phyloP scores from a whole-genome alignment of 2,329 filamentous ascomycete species.

The Epichloe aotearoae region DNA sequence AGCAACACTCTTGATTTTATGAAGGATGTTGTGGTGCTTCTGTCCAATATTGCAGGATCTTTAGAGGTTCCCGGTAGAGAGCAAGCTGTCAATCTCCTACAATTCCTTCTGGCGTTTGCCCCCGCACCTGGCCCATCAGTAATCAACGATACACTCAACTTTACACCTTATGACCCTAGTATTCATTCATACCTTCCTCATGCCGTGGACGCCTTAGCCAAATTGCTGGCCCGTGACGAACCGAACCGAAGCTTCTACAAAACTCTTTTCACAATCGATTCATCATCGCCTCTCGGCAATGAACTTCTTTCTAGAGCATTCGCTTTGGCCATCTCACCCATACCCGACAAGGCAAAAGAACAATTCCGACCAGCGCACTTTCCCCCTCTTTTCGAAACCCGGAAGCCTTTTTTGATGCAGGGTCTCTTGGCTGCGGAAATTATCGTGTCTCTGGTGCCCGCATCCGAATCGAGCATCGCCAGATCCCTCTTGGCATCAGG shows the following conservation, averaged over 20 bases:
- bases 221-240: slow-evolving; percentile 83
- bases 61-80: slow-evolving; percentile 76
- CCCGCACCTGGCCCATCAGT: slow-evolving; percentile 58
- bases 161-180: slow-evolving; percentile 66
- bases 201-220: slow-evolving; percentile 81
- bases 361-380: slow-evolving; percentile 45
- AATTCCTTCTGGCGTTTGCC: slow-evolving; percentile 84
- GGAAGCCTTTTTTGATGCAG: slow-evolving; percentile 81
- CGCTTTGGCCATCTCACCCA: slow-evolving; percentile 68
- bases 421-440: slow-evolving; percentile 85
- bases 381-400: slow-evolving; percentile 59
- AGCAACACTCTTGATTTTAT: slow-evolving; percentile 88
- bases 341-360: slow-evolving; percentile 51
- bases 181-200: slow-evolving; percentile 80
- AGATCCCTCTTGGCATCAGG: slow-evolving; percentile 70
- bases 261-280: slow-evolving; percentile 64
- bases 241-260: slow-evolving; percentile 81
- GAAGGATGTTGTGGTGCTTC: slow-evolving; percentile 81
- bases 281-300: slow-evolving; percentile 47
- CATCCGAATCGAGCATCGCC: slow-evolving; percentile 59
- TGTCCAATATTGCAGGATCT: slow-evolving; percentile 76
- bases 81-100: slow-evolving; percentile 72
- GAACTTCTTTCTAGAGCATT: slow-evolving; percentile 82
- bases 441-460: slow-evolving; percentile 59
- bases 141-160: slow-evolving; percentile 49